Base-by-base conservation (phyloP, 768 basidiomycete genomes). In the Agrocybe chaxingu region DNA sequence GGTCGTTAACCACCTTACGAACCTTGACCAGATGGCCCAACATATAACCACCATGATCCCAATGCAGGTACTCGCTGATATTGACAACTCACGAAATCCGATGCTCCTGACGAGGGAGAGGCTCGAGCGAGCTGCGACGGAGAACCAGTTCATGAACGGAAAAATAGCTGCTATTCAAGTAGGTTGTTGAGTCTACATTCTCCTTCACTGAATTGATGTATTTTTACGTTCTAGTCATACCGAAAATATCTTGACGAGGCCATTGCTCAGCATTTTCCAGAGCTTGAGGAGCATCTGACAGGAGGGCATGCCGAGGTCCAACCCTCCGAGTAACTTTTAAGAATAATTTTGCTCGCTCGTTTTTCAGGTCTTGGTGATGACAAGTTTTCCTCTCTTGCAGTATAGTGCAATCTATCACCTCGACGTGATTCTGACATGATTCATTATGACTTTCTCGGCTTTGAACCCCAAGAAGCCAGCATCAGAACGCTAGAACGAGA, bases 121-220 rank as follows among this genome's bases (percentile, higher is more conserved):
- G 45, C 66, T 93, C 10, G 91, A 93, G 68, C 77, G 89, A 47
- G 82, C 89, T 0, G 89, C 91, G 30, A 87, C 88, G 2, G 92
- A 93, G 70, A 93, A 93, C 62, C 91, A 92, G 61, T 92, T 91
- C 56, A 89, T 91, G 86, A 90, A 92, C 60, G 90, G 88, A 29
- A 92, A 92, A 62, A 88, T 93, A 35, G 76, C 78, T 40, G 91
- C 89, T 1, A 78, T 93, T 24, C 78, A 82, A 48, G 89, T 89
- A 55, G 58, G 80, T 59, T 11, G 58, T 29, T 10, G 30, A 32
- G 38, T 31, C 16, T 18, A 36, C n/a, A n/a, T 18, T 33, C 19
- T 39, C 11, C 8, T 9, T 50, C 38, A 13, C 7, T 32, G 48
- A 48, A 52, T 54, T 38, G 55, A 53, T 24, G 41, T 43, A 29